Conservation (phyloP, 768 basidiomycete genomes). For the Rhodotorula taiwanensis region DNA sequence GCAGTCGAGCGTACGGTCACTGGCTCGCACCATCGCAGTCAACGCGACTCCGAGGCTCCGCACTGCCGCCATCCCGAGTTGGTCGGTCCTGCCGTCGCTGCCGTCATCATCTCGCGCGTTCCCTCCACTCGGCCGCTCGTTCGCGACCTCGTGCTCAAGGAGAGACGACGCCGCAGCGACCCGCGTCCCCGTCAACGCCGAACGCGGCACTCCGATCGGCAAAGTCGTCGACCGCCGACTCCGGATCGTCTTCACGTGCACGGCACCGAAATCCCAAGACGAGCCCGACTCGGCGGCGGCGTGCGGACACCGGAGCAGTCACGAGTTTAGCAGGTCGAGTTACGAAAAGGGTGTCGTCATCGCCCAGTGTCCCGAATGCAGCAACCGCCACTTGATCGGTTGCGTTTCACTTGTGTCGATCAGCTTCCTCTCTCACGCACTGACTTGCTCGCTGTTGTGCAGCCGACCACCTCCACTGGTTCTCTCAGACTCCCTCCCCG, state of each 20-base stretch:
- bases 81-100: too few species aligned
- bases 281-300: constrained; percentile 5
- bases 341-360: constrained; percentile 86
- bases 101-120: too few species aligned
- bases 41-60: too few species aligned
- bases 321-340: constrained; percentile 74
- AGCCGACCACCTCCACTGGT: constrained; percentile 88
- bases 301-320: constrained; percentile 74
- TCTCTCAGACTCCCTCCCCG: constrained; percentile 45
- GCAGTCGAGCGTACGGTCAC: too few species aligned
- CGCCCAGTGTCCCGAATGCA: constrained; percentile 82
- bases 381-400: constrained; percentile 60
- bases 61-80: too few species aligned
- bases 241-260: constrained; percentile 79
- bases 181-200: background rate
- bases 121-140: too few species aligned
- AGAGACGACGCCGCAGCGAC: background rate
- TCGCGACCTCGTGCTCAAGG: too few species aligned
- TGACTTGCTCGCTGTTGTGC: constrained; percentile 56
- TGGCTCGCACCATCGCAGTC: too few species aligned
- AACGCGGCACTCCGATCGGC: constrained; percentile 27
- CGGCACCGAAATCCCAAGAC: constrained; percentile 50
- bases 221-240: constrained; percentile 56
- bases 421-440: background rate
- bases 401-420: too few species aligned